Evolutionary conservation across 352 stramenopile species (phyloP).

Genomic region (Thalassiosira hispida): DNA sequence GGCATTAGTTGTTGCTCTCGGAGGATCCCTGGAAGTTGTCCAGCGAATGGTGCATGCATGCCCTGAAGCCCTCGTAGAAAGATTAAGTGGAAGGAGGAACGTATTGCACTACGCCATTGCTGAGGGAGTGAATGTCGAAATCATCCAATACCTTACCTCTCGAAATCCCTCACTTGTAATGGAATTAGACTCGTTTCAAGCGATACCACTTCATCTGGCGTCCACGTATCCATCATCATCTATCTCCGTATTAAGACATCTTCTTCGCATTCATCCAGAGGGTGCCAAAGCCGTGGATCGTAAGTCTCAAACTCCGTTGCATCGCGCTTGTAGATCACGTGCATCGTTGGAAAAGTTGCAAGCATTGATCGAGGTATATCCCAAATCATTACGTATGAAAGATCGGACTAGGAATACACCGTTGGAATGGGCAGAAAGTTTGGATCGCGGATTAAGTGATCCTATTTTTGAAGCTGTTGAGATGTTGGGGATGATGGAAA

Average conservation of each 20-base stretch:
- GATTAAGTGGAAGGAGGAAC: constrained; percentile 29
- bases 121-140: constrained; percentile 30
- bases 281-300: constrained; percentile 28
- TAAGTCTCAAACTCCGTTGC: constrained; percentile 39
- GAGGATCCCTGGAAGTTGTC: constrained; percentile 43
- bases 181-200: constrained; percentile 41
- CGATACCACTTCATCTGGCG: constrained; percentile 43
- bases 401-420: constrained; percentile 35
- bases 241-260: constrained; percentile 12
- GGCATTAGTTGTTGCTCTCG: constrained; percentile 36
- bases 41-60: constrained; percentile 34
- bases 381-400: constrained; percentile 27
- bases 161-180: constrained; percentile 13
- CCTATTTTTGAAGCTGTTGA: constrained; percentile 29
- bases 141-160: constrained; percentile 34
- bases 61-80: constrained; percentile 36
- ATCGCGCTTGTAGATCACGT: constrained; percentile 47
- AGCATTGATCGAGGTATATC: constrained; percentile 30
- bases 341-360: constrained; percentile 31
- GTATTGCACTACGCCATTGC: constrained; percentile 49
- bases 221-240: constrained; percentile 35
- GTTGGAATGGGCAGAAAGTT: constrained; percentile 27
- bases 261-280: constrained; percentile 25
- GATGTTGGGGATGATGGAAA: constrained; percentile 32
- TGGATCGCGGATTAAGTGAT: constrained; percentile 41